Evolutionary conservation across 2,329 filamentous ascomycete species (phyloP).

Genomic region (Rugonectria rugulosa): DNA sequence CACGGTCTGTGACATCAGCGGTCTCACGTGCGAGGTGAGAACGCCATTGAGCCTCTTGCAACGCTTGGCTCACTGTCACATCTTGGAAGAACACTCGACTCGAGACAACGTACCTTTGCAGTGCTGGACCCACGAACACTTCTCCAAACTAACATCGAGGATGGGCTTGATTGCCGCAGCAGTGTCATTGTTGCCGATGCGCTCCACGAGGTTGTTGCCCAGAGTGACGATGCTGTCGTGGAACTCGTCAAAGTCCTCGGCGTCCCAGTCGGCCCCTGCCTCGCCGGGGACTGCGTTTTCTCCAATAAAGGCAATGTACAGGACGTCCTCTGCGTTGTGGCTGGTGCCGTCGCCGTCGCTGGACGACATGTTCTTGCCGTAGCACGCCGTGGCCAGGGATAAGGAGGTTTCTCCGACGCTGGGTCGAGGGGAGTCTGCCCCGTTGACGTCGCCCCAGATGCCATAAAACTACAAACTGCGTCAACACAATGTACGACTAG

Average conservation of each 20-base stretch:
- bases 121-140: conserved; percentile 5
- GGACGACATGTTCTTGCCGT: conserved; percentile 57
- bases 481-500: not conserved
- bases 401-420: conserved; percentile 62
- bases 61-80: no score
- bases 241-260: conserved; percentile 1
- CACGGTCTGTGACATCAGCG: no score
- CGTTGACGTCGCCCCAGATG: conserved; percentile 66
- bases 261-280: not conserved
- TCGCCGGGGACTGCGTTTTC: not conserved
- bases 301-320: conserved; percentile 7
- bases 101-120: conserved; percentile 5
- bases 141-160: not conserved
- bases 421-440: conserved; percentile 50
- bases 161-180: not conserved
- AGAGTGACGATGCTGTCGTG: conserved; percentile 4
- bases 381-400: conserved; percentile 61
- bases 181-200: not conserved
- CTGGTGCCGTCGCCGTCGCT: conserved; percentile 45
- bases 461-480: conserved; percentile 54
- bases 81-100: not conserved
- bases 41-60: no score
- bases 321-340: conserved; percentile 44
- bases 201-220: not conserved
- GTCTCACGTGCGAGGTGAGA: no score